A percentile compares a stretch with the other conserved stretches of the same genome.
Evolutionary conservation across 148 eudicot genomes (phyloP).

Genomic region (Spergularia bocconei): DNA sequence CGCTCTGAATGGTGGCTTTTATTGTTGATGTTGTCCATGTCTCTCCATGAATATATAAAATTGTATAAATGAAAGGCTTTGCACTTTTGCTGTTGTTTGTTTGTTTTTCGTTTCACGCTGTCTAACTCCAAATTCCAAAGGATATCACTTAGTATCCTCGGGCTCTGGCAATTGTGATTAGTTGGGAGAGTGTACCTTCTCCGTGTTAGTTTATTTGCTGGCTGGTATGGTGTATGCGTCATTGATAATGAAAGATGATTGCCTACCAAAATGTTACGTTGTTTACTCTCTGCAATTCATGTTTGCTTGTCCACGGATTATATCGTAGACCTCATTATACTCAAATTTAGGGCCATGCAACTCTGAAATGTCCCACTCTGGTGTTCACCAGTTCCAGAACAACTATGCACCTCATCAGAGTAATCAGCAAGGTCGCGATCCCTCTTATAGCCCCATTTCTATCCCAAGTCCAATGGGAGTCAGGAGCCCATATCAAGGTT

Average conservation of each 20-base stretch:
- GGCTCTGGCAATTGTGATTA: not conserved
- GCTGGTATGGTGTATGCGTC: too few relatives aligned
- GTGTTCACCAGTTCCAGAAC: slow-evolving; percentile 31
- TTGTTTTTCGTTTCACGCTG: not conserved
- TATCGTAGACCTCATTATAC: not conserved
- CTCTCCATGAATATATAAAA: too few relatives aligned
- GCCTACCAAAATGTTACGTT: not conserved
- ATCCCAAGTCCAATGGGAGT: slow-evolving; percentile 34
- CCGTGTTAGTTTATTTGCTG: too few relatives aligned
- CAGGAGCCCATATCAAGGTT: slow-evolving; percentile 29
- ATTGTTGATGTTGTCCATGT: too few relatives aligned
- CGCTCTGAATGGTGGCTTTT: too few relatives aligned
- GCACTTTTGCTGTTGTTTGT: not conserved
- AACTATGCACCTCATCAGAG: slow-evolving; percentile 35
- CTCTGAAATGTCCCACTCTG: slow-evolving; percentile 32
- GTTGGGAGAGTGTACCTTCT: not conserved
- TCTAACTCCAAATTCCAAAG: not conserved
- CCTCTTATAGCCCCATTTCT: slow-evolving; percentile 27
- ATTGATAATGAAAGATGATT: too few relatives aligned
- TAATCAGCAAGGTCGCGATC: slow-evolving; percentile 35
- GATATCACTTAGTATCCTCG: not conserved
- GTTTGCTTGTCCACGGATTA: slow-evolving; percentile 2
- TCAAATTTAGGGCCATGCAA: slow-evolving; percentile 38
- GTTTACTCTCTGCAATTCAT: not conserved
- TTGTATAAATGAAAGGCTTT: not conserved